phyloP scores from a whole-genome alignment of 441 rosid species.

The Pelargonium citronellum region DNA sequence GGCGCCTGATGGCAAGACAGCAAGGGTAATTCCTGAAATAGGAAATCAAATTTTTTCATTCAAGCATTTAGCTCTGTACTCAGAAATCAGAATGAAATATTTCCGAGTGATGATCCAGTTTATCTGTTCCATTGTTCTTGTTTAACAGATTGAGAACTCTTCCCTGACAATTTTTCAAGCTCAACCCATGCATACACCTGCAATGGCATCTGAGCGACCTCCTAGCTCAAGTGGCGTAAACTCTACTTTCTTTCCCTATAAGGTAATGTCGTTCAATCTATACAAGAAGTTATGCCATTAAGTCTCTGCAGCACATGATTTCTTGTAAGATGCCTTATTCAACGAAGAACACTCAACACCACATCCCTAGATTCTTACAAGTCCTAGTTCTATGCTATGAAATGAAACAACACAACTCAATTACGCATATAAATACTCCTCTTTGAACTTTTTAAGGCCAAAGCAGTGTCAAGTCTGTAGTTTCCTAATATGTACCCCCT shows the following conservation, averaged over 20 bases:
- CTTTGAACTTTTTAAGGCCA: no score
- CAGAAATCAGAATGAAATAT: constrained; percentile 2
- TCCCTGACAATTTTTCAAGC: constrained; percentile 16
- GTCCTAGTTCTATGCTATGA: no score
- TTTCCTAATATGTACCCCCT: no score
- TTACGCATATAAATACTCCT: no score
- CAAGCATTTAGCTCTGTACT: neutral
- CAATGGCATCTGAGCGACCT: constrained; percentile 30
- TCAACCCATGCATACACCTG: constrained; percentile 21
- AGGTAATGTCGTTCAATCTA: constrained; percentile 21
- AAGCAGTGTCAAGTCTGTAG: no score
- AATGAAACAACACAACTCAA: no score
- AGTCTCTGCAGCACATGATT: neutral
- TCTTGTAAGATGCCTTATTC: no score
- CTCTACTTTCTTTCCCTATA: constrained; percentile 34
- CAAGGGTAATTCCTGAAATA: constrained; percentile 26
- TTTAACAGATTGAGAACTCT: constrained; percentile 30
- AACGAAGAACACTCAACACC: no score
- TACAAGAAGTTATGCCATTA: neutral
- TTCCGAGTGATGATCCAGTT: neutral
- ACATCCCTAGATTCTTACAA: no score
- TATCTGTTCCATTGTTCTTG: no score
- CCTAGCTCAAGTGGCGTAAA: constrained; percentile 22
- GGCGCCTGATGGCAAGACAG: constrained; percentile 21
- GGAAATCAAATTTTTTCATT: neutral